Percentiles rank a stretch among this genome's conserved stretches.
Conservation (phyloP, 306 rosid species). For the Mimosa pudica region DNA sequence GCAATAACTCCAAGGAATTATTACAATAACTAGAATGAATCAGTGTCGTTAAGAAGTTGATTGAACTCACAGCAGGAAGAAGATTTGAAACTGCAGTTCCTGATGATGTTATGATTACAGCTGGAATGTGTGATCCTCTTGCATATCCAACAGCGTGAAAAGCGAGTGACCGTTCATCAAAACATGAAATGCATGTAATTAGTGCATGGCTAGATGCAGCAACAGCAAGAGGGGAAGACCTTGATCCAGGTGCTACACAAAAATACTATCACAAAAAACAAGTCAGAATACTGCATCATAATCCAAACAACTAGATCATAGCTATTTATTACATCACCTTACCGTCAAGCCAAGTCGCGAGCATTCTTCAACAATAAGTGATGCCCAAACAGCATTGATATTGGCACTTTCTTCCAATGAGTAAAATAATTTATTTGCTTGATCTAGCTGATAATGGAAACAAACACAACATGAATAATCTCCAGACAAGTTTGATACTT, state of each 20-base stretch:
- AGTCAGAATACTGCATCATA: slow-evolving; percentile 44
- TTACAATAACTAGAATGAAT: background rate
- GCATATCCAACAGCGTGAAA: slow-evolving; percentile 98
- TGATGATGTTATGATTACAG: slow-evolving; percentile 89
- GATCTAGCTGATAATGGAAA: slow-evolving; percentile 75
- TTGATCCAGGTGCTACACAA: slow-evolving; percentile 97
- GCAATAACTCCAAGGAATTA: background rate
- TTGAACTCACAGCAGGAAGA: slow-evolving; percentile 89
- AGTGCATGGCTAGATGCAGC: slow-evolving; percentile 89
- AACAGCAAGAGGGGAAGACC: slow-evolving; percentile 97
- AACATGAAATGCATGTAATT: slow-evolving; percentile 79
- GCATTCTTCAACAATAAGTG: slow-evolving; percentile 91
- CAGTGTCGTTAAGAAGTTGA: background rate
- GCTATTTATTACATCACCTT: slow-evolving; percentile 44
- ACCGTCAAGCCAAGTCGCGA: slow-evolving; percentile 93
- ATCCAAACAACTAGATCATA: slow-evolving; percentile 21
- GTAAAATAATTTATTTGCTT: slow-evolving; percentile 41
- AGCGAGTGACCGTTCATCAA: slow-evolving; percentile 93
- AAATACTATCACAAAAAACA: slow-evolving; percentile 72
- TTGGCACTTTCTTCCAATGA: slow-evolving; percentile 66
- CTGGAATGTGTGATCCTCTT: slow-evolving; percentile 89
- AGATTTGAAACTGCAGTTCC: slow-evolving; percentile 99
- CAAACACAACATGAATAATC: slow-evolving; percentile 42
- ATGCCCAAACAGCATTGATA: slow-evolving; percentile 89
- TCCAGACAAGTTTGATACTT: slow-evolving; percentile 38